phyloP scores from a whole-genome alignment of 1,284 basidiomycete species.

The Cerioporus squamosus region DNA sequence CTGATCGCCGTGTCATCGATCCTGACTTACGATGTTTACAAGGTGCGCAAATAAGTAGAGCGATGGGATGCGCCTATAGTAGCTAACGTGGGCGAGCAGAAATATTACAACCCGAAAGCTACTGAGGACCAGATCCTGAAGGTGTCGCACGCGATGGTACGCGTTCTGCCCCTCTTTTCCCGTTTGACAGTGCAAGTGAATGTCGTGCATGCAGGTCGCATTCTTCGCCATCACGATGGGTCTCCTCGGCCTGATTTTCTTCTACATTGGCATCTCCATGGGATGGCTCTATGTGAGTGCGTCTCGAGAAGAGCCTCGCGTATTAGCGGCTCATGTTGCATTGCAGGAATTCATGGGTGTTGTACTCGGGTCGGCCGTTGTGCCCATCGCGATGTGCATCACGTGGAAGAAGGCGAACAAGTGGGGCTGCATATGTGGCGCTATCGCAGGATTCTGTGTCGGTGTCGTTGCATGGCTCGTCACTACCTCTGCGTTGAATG shows the following conservation, averaged over 20 bases:
- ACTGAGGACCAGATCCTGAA: constrained; percentile 61
- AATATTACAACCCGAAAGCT: constrained; percentile 63
- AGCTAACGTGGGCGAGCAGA: constrained; percentile 28
- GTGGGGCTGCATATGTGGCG: constrained; percentile 75
- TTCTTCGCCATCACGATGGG: constrained; percentile 83
- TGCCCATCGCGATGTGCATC: constrained; percentile 84
- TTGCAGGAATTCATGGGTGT: constrained; percentile 82
- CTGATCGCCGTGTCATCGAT: constrained; percentile 86
- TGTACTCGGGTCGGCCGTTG: constrained; percentile 83
- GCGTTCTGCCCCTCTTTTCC: background rate
- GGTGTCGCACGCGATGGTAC: constrained; percentile 50
- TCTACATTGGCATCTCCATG: constrained; percentile 89
- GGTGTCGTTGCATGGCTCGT: constrained; percentile 86
- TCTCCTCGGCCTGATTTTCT: constrained; percentile 84
- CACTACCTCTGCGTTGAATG: constrained; percentile 75
- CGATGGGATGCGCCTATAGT: background rate
- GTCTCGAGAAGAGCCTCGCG: background rate
- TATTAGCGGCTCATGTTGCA: background rate
- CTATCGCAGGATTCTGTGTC: constrained; percentile 70
- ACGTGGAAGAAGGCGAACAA: constrained; percentile 87
- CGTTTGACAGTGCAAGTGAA: constrained; percentile 42
- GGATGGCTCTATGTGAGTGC: constrained; percentile 80
- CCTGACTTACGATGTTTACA: constrained; percentile 81
- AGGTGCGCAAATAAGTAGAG: constrained; percentile 30
- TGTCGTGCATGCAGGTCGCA: constrained; percentile 38